phyloP scores from a whole-genome alignment of 2,329 filamentous ascomycete species.

The Colletotrichum sp. region DNA sequence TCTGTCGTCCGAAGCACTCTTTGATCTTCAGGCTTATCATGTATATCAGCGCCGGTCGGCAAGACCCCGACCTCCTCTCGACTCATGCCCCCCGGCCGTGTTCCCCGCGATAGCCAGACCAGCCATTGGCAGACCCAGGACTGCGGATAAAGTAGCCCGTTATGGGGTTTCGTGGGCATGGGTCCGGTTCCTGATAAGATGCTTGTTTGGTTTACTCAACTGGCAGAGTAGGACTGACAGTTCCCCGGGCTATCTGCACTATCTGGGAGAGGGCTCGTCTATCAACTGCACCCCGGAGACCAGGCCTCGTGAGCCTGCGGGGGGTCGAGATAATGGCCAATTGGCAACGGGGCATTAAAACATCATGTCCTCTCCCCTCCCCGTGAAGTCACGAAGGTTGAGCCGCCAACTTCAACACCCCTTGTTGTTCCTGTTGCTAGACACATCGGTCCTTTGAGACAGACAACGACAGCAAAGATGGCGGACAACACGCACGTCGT shows the following conservation, averaged over 20 bases:
- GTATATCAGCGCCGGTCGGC: background rate
- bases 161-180: background rate
- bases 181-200: background rate
- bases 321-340: constrained; percentile 12
- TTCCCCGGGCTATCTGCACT: background rate
- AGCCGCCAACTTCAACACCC: background rate
- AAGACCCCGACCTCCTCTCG: background rate
- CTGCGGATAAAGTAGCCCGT: background rate
- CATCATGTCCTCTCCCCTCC: background rate
- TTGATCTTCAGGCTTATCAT: background rate
- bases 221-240: background rate
- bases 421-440: background rate
- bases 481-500: background rate
- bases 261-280: background rate
- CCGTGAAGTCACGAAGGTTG: background rate
- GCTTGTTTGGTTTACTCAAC: background rate
- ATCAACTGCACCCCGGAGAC: constrained; percentile 8
- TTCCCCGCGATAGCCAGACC: constrained; percentile 2
- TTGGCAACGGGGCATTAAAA: constrained; percentile 4
- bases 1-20: background rate
- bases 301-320: background rate
- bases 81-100: background rate
- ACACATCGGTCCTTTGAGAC: background rate
- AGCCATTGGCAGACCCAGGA: background rate
- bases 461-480: background rate